Evolutionary conservation across 2,329 filamentous ascomycete species (phyloP), one percentile per base, ranked within the genome.

Genomic region (Sarocladiaceae sp.): DNA sequence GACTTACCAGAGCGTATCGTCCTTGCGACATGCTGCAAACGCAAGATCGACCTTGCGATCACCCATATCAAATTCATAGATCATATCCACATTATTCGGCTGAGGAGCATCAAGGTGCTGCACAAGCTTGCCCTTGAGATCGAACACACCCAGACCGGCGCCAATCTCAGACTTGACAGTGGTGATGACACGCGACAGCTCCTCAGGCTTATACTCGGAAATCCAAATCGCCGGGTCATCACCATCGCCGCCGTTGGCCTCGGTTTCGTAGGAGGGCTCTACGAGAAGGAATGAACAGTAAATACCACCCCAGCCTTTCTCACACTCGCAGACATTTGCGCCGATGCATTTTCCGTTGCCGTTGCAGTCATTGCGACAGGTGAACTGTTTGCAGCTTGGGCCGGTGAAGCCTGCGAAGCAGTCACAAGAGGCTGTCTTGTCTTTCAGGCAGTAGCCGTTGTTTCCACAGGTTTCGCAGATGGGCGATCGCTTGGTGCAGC

Each of bases 1-100:
- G 5, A 60, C 72, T 58, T 65, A 78, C 76, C 77, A 80, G 4
- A 80, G 63, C 0, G 76, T 79, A 39, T 80, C 72, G 6, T 79
- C 74, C 2, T 64, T 67, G 28, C 77, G 68, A 51, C 78, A 80
- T 4, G 74, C 76, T 1, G 76, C 76, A 57, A 73, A 79, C 1
- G 71, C 71, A 12, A 80, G 60, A 56, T 80, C 76, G 1, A 76
- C 63, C 1, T 59, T 72, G 3, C 71, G 66, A 15, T 70, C 61
- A 1, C 75, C 75, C 0, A 70, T 64, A 4, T 67, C 58, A 44
- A 80, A 74, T 10, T 67, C 68, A 51, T 78, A 79, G 37, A 80
- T 77, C 23, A 80, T 67, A 49, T 80, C 77, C 1, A 80, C 76
- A 33, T 80, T 80, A 54, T 80, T 78, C 0, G 78, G 78, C 51